Conservation (phyloP, 169 alveolate species). For the Cyclospora cayetanensis region DNA sequence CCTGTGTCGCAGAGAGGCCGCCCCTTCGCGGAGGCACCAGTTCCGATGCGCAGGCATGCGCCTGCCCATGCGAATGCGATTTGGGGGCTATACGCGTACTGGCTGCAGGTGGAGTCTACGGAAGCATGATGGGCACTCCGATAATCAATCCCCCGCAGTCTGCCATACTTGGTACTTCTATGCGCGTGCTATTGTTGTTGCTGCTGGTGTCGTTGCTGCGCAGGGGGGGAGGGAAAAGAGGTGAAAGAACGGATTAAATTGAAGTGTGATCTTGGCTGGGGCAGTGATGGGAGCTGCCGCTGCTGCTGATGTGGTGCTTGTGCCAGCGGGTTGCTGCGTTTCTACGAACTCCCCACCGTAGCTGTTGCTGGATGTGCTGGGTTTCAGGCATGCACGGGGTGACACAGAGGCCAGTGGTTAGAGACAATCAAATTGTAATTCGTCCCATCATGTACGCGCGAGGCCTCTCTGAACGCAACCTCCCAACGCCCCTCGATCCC, state of each 20-base stretch:
- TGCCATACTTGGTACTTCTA: slow-evolving; percentile 87
- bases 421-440: slow-evolving; percentile 91
- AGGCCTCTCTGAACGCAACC: background rate
- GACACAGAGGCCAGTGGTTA: slow-evolving; percentile 92
- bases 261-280: background rate
- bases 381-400: slow-evolving; percentile 94
- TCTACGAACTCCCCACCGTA: background rate
- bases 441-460: slow-evolving; percentile 92
- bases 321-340: background rate
- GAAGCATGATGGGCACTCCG: slow-evolving; percentile 97
- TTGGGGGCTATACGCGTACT: background rate
- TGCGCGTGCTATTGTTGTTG: background rate
- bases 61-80: background rate
- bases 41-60: background rate
- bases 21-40: background rate
- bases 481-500: too few relatives aligned
- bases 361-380: background rate
- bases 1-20: background rate
- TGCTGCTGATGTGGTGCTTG: background rate
- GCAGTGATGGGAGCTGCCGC: background rate
- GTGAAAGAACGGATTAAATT: background rate
- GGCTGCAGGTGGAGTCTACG: slow-evolving; percentile 93
- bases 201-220: background rate
- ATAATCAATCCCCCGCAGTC: slow-evolving; percentile 96
- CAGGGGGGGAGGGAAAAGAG: background rate